Conservation (phyloP, 225 moss, liverwort and hornwort genomes). For the Pseudisothecium myosuroides region DNA sequence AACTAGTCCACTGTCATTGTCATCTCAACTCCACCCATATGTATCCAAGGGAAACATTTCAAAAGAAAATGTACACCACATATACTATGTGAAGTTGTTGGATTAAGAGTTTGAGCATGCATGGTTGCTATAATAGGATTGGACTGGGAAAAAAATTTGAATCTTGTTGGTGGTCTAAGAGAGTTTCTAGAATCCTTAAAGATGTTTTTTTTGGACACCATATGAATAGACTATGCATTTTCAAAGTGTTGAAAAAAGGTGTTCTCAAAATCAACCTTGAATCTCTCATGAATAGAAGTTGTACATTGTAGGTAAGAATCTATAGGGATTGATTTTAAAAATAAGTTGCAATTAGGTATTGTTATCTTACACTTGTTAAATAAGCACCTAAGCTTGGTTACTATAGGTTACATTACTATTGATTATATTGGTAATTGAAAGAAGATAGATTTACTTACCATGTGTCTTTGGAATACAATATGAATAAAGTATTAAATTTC, state of each 20-base stretch:
- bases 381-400: background rate
- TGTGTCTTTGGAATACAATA: background rate
- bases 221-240: background rate
- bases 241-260: background rate
- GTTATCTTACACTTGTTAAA: background rate
- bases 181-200: background rate
- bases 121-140: background rate
- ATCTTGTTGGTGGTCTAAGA: background rate
- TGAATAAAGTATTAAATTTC: background rate
- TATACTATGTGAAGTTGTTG: rapidly evolving
- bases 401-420: background rate
- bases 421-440: background rate
- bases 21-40: background rate
- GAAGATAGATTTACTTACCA: background rate
- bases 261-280: rapidly evolving
- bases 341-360: background rate
- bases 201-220: rapidly evolving
- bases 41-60: background rate
- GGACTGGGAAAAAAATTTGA: too few relatives aligned
- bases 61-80: background rate
- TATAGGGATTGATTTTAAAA: background rate
- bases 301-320: background rate
- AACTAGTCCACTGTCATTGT: background rate
- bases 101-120: background rate
- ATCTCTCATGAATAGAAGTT: background rate